phyloP scores from a whole-genome alignment of 768 basidiomycete genomes.

The Dendrothele bispora region DNA sequence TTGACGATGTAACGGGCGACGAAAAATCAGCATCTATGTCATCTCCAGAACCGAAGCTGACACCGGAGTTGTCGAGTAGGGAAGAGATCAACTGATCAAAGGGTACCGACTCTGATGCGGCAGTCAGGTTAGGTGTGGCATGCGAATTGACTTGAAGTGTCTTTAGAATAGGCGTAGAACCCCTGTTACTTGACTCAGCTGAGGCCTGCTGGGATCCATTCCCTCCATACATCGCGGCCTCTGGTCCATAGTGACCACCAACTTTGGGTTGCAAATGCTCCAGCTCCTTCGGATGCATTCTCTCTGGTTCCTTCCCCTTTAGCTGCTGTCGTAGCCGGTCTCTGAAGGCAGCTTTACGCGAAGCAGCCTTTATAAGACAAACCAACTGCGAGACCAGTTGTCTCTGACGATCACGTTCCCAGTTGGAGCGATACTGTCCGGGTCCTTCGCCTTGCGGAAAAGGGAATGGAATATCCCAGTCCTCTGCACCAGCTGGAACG shows the following conservation, averaged over 20 bases:
- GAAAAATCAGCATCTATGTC: constrained; percentile 3
- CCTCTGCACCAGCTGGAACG: constrained; percentile 77
- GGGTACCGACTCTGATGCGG: constrained; percentile 15
- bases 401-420: constrained; percentile 65
- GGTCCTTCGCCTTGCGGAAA: constrained; percentile 74
- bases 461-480: constrained; percentile 85
- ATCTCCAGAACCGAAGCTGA: too few species aligned
- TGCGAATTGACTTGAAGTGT: too few species aligned
- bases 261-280: constrained; percentile 18
- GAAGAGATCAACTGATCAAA: constrained; percentile 42
- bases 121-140: neutral
- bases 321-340: constrained; percentile 36
- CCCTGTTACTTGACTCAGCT: constrained; percentile 6
- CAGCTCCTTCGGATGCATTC: constrained; percentile 11
- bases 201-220: constrained; percentile 22
- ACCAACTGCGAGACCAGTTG: constrained; percentile 63
- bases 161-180: too few species aligned
- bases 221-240: constrained; percentile 30
- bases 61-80: constrained; percentile 28
- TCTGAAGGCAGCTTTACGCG: constrained; percentile 59
- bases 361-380: constrained; percentile 57
- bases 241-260: constrained; percentile 31
- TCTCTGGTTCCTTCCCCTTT: constrained; percentile 7
- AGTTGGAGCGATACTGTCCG: constrained; percentile 56
- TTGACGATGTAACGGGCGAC: constrained; percentile 2